Conservation (phyloP, 768 basidiomycete genomes). For the Phaffia tasmanica region DNA sequence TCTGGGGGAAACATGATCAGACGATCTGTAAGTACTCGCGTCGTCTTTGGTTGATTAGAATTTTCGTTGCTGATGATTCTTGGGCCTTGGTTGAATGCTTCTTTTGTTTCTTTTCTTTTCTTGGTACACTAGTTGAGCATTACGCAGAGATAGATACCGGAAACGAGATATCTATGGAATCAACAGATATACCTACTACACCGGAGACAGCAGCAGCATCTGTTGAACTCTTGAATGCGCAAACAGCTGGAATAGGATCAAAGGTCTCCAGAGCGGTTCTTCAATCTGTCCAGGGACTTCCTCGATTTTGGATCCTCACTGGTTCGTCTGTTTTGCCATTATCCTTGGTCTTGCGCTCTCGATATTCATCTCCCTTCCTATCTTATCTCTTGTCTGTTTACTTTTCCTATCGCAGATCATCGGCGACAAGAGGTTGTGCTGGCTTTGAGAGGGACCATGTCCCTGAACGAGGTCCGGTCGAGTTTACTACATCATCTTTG, state of each 20-base stretch:
- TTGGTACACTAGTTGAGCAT: slow-evolving; percentile 5
- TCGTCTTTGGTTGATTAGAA: slow-evolving; percentile 5
- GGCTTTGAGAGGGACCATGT: slow-evolving; percentile 71
- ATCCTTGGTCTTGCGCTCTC: too few species aligned
- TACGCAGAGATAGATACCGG: slow-evolving; percentile 3
- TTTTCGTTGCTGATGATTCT: not conserved
- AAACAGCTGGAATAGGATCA: not conserved
- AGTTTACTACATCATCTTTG: slow-evolving; percentile 41
- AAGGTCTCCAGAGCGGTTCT: not conserved
- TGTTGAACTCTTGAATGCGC: too few species aligned
- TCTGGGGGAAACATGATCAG: slow-evolving; percentile 67
- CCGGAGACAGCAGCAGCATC: too few species aligned
- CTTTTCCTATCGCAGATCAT: slow-evolving; percentile 44
- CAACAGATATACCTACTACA: too few species aligned
- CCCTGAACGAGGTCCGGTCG: slow-evolving; percentile 60
- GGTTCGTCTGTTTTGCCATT: too few species aligned
- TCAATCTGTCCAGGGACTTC: slow-evolving; percentile 46
- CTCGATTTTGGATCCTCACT: slow-evolving; percentile 74
- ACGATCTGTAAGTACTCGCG: slow-evolving; percentile 67
- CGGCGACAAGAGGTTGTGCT: slow-evolving; percentile 61
- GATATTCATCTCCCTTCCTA: too few species aligned
- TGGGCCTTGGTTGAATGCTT: not conserved
- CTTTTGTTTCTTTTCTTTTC: not conserved
- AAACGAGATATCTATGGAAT: too few species aligned
- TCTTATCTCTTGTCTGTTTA: too few species aligned